These are phyloP conservation scores for Chenopodium album DNA, from an alignment of 148 eudicot species.

Conservation along the genomic window DNA sequence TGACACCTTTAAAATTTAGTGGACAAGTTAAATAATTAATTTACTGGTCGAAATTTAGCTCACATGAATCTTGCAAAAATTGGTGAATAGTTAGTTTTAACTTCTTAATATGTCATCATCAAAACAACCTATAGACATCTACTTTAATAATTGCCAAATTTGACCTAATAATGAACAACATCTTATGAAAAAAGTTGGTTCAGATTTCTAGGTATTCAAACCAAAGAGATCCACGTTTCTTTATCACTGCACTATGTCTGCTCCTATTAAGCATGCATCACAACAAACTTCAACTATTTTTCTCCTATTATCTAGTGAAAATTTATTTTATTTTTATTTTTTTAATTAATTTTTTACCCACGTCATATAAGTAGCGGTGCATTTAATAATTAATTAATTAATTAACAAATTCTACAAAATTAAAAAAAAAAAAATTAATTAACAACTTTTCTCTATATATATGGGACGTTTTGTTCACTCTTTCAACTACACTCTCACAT, in stretches of 20 bases:
- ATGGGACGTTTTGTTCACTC: conserved; percentile 3
- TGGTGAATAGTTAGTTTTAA: neutral
- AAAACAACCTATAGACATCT: conserved; percentile 6
- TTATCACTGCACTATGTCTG: neutral
- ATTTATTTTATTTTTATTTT: too few species aligned
- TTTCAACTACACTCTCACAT: neutral
- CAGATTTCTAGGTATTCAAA: neutral
- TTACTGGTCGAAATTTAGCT: too few species aligned
- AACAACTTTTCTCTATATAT: conserved; percentile 11
- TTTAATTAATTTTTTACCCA: neutral
- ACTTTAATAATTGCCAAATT: neutral
- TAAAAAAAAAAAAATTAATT: too few species aligned
- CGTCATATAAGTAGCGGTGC: neutral
- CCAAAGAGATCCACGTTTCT: conserved; percentile 1
- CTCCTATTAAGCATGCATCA: neutral
- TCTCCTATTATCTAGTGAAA: conserved; percentile 14
- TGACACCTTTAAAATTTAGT: too few species aligned
- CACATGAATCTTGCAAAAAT: neutral
- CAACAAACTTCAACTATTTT: neutral
- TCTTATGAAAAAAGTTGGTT: neutral
- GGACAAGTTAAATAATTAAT: too few species aligned
- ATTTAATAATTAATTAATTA: too few species aligned
- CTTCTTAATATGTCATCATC: neutral
- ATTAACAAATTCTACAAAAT: too few species aligned
- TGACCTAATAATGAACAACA: neutral